Evolutionary conservation across 768 basidiomycete genomes (phyloP).

Genomic region (Scleroderma citrinum): DNA sequence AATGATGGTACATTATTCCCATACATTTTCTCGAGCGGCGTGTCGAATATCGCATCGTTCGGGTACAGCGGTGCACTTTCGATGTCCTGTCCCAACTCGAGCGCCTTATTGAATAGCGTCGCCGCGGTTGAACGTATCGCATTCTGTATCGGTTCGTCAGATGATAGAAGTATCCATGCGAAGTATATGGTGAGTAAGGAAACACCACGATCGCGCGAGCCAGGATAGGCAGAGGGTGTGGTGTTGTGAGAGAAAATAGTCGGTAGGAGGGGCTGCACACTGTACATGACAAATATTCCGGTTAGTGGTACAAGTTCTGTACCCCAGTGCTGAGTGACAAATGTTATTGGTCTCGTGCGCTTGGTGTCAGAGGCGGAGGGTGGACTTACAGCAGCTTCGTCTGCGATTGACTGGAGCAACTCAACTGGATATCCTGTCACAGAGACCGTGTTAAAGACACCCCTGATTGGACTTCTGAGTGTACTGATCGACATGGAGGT

Average conservation of each 20-base stretch:
- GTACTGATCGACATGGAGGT: background rate
- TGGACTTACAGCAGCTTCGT: constrained; percentile 14
- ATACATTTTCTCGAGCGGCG: constrained; percentile 46
- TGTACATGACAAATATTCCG: constrained; percentile 35
- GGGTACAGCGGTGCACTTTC: constrained; percentile 41
- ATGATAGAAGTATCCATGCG: constrained; percentile 36
- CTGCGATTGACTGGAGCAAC: constrained; percentile 13
- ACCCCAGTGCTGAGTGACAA: no score
- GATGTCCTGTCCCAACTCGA: constrained; percentile 31
- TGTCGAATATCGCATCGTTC: constrained; percentile 55
- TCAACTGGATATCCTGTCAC: constrained; percentile 15
- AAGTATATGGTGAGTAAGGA: constrained; percentile 44
- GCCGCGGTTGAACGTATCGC: constrained; percentile 35
- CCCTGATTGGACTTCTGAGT: constrained; percentile 7
- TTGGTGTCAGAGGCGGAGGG: background rate
- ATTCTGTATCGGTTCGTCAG: constrained; percentile 36
- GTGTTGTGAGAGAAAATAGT: constrained; percentile 33
- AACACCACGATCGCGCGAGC: constrained; percentile 31
- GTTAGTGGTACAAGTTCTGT: no score
- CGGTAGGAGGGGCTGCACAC: constrained; percentile 47
- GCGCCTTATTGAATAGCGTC: constrained; percentile 37
- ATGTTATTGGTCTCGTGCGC: constrained; percentile 43
- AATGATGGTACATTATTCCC: constrained; percentile 42
- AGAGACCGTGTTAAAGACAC: constrained; percentile 19
- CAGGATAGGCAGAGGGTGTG: constrained; percentile 43